Conservation (phyloP, 176 grass and related monocot genomes). For the Oryza glumipatula region DNA sequence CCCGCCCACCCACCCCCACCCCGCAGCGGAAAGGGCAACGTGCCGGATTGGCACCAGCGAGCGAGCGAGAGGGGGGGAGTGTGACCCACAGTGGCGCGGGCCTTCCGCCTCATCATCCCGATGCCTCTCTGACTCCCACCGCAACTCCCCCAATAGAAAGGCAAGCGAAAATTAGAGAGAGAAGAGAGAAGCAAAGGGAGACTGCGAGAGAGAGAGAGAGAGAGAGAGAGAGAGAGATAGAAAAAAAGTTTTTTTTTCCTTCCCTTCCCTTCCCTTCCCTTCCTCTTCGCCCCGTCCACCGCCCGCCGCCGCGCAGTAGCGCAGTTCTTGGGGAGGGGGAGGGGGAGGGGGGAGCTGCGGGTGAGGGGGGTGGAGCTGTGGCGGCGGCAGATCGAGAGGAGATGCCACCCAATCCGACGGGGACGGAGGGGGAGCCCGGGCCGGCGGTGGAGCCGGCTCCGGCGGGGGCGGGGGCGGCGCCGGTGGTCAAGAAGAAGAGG, state of each 20-base stretch:
- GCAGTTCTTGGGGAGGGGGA: neutral
- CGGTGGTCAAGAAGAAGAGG: constrained; percentile 59
- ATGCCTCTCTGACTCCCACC: constrained; percentile 38
- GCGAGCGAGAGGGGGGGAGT: neutral
- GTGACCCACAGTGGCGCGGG: neutral
- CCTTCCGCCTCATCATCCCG: neutral
- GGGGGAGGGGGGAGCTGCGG: neutral
- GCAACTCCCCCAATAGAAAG: constrained; percentile 29
- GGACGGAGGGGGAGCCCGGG: neutral
- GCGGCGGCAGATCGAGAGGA: constrained; percentile 36
- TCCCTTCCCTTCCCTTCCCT: no score
- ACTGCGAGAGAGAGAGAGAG: neutral
- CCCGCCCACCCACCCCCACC: neutral
- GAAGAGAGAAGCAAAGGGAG: neutral
- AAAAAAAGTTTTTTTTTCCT: neutral
- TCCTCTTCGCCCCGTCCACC: constrained; percentile 34
- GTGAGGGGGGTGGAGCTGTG: neutral
- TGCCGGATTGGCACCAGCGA: constrained; percentile 36
- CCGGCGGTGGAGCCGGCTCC: neutral
- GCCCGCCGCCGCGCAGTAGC: constrained; percentile 20
- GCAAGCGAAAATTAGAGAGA: constrained; percentile 26
- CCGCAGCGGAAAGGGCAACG: constrained; percentile 31
- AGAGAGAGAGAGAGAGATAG: no score
- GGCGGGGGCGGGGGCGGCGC: neutral
- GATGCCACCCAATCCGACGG: constrained; percentile 46